A percentile compares a stretch with the other conserved stretches of the same genome.
Evolutionary conservation across 441 rosid genomes (phyloP).

Genomic region (Erysimum cheiri): DNA sequence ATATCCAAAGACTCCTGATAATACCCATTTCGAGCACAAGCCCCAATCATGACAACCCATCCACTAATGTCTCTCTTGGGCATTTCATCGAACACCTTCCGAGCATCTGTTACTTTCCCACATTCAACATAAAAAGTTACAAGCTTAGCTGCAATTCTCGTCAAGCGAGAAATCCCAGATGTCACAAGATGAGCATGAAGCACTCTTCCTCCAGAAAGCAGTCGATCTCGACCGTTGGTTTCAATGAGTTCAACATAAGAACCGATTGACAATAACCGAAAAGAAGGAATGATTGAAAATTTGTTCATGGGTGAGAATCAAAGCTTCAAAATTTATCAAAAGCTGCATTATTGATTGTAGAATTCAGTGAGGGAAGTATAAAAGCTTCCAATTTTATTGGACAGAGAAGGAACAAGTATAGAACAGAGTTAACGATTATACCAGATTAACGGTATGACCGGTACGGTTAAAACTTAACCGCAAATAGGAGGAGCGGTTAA

Average conservation of each 20-base stretch:
- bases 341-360: conserved; percentile 11
- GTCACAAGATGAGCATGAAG: conserved; percentile 67
- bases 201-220: conserved; percentile 45
- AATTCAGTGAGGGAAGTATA: background rate
- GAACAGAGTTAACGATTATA: conserved; percentile 20
- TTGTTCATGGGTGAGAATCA: conserved; percentile 16
- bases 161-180: conserved; percentile 46
- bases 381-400: background rate
- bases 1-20: conserved; percentile 48
- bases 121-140: conserved; percentile 52
- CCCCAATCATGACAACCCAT: conserved; percentile 63
- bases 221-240: conserved; percentile 47
- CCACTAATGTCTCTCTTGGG: conserved; percentile 51
- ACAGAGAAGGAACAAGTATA: conserved; percentile 19
- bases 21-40: conserved; percentile 59
- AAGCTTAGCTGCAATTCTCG: conserved; percentile 57
- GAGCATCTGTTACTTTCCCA: conserved; percentile 49
- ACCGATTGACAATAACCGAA: conserved; percentile 42
- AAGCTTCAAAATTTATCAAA: conserved; percentile 24
- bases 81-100: conserved; percentile 69
- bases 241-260: conserved; percentile 49
- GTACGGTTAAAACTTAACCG: conserved; percentile 3
- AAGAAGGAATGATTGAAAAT: conserved; percentile 36
- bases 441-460: conserved; percentile 7
- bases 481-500: background rate